Evolutionary conservation across 371 early-diverging fungal species (phyloP), one percentile per base, ranked within the genome.

Genomic region (Fennellomyces sp.): DNA sequence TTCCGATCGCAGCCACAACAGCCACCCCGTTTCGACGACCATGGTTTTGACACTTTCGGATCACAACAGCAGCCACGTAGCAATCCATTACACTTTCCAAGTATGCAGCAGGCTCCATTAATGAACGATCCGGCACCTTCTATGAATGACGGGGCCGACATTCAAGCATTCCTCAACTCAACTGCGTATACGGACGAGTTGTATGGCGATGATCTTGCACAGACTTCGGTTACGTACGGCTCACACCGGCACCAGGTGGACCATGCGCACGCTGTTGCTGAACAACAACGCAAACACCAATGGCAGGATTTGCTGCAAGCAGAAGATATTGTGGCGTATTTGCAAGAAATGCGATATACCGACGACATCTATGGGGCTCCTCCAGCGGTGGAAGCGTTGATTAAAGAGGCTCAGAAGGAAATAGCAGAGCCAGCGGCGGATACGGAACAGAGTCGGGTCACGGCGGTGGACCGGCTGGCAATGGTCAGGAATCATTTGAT

Each of bases 401-500:
- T 80, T 17, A 65, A 65, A 25, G 73, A 77, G 49, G 75, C 75
- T 1, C 64, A 70, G 38, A 56, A 79, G 36, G 79, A 79, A 47
- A 21, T 66, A 3, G 26, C 39, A 29, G 29, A 51, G 25, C 5
- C 25, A 10, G 8, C 29, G 29, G 23, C 17, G 49, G n/a, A 28
- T 33, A 49, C 33, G 17, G 51, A 56, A 48, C 39, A 26, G 26
- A 51, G 26, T 17, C 19, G 23, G 4, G 19, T 10, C 12, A 57
- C 23, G 28, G 64, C 80, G 0, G 56, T 79, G 2, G 56, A 65
- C 1, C 58, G 80, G 15, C 51, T 79, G 5, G 28, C 56, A 1
- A 79, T 79, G 80, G 68, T 79, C n/a, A 70, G 80, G 5, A 45
- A 66, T 10, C 80, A 79, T 55, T 56, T 79, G 19, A 35, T 77